Base-by-base conservation (phyloP, 2,329 filamentous ascomycete genomes). In the Aspergillus quadricinctus region DNA sequence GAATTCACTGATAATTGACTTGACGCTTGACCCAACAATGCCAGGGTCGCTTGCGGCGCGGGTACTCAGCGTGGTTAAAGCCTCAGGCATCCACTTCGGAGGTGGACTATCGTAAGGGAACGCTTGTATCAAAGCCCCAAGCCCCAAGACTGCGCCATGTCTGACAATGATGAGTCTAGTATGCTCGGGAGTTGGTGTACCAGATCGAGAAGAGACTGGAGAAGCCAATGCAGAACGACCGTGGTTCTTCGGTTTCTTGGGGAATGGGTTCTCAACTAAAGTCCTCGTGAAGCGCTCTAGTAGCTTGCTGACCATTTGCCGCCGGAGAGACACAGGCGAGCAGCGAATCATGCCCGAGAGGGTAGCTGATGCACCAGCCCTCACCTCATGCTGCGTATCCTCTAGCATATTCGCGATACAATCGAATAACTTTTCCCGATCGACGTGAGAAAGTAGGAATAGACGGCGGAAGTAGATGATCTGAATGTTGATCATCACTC, bases 291-390 rank as follows among this genome's bases (percentile, higher is more conserved):
- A 99, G 48, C 90, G 86, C 53, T 82, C 79, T 71, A 91, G 91
- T 43, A 97, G 83, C 25, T 86, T 80, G 48, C 82, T 75, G 58
- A 99, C 89, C 66, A 92, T 88, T 29, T 86, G 85, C 55, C 89
- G 86, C 28, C 94, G 91, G 57, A 97, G 86, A 1, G 78, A 83
- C 28, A 86, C 81, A 0, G 94, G 92, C 3, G 93, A 97, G 78
- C 94, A 99, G 55, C 94, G 88, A 63, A 99, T 95, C 94, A 99
- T 99, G 64, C 94, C 95, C 1, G 92, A 93, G 3, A 99, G 80
- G 0, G 94, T 99, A 0, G 90, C 89, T 4, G 90, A 88, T n/a
- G 95, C 94, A 48, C 92, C 92, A 41, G 92, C 88, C 43, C 94
- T 90, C 31, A 99, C 94, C 76, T 99, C 94, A 45, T 96, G 88